These are phyloP conservation scores for Collariella sp. DNA, from an alignment of 495 filamentous ascomycete species.

Conservation along the genomic window DNA sequence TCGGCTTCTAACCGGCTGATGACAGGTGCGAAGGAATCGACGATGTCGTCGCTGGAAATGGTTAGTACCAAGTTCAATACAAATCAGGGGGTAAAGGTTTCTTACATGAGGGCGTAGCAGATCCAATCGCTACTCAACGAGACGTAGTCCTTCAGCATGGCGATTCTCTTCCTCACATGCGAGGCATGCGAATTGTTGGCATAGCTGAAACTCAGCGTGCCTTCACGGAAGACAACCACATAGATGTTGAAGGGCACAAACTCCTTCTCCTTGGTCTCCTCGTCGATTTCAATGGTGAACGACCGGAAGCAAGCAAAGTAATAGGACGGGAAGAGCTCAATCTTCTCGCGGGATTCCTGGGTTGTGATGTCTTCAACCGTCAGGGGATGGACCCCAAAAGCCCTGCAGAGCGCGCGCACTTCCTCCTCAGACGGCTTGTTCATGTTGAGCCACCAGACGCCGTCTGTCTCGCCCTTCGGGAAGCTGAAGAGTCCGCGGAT, in stretches of 20 bases:
- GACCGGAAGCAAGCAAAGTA: constrained; percentile 97
- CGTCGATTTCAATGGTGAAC: constrained; percentile 55
- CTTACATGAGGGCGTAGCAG: constrained; percentile 95
- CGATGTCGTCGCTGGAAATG: constrained; percentile 73
- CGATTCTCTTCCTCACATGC: constrained; percentile 85
- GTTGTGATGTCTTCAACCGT: constrained; percentile 91
- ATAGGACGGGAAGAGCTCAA: constrained; percentile 93
- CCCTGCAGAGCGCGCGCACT: constrained; percentile 74
- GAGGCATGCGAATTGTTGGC: constrained; percentile 71
- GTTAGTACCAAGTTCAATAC: constrained; percentile 18
- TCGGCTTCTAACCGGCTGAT: constrained; percentile 79
- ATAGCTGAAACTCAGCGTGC: constrained; percentile 89
- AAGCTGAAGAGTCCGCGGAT: constrained; percentile 84
- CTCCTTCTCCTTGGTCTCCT: constrained; percentile 68
- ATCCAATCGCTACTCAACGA: constrained; percentile 94
- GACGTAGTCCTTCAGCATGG: constrained; percentile 86
- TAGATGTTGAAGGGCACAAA: constrained; percentile 93
- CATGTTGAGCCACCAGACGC: constrained; percentile 94
- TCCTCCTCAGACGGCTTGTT: constrained; percentile 85
- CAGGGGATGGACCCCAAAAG: constrained; percentile 87
- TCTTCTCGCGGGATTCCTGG: constrained; percentile 93
- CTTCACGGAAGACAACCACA: constrained; percentile 93
- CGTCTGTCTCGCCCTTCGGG: constrained; percentile 55
- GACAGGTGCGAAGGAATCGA: constrained; percentile 86
- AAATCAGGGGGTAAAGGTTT: not conserved